Conservation (phyloP, 2,329 filamentous ascomycete species). For the Fusarium globosum region DNA sequence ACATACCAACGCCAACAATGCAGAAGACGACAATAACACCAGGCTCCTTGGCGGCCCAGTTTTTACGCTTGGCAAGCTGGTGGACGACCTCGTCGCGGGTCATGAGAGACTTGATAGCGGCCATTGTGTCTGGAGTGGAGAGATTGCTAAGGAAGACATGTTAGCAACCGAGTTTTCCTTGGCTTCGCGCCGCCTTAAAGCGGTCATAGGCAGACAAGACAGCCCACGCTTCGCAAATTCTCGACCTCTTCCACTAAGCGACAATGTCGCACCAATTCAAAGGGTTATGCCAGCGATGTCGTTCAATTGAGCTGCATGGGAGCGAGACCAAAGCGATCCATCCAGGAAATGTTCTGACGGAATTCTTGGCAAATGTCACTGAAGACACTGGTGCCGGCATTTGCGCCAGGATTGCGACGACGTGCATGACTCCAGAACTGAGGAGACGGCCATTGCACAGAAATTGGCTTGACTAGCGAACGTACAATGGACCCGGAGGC, state of each 20-base stretch:
- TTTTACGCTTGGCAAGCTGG: conserved; percentile 56
- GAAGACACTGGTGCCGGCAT: conserved; percentile 9
- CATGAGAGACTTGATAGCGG: conserved; percentile 54
- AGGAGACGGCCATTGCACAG: conserved; percentile 11
- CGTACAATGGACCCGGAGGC: conserved; percentile 4
- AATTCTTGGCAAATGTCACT: conserved; percentile 31
- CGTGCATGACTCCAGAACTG: conserved; percentile 19
- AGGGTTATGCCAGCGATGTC: background rate
- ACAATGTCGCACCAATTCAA: conserved; percentile 19
- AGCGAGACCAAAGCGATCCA: background rate
- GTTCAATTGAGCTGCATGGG: conserved; percentile 20
- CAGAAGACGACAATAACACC: conserved; percentile 58
- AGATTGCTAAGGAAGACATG: conserved; percentile 40
- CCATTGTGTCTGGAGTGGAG: conserved; percentile 52
- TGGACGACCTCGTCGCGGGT: conserved; percentile 52
- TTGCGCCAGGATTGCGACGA: conserved; percentile 24
- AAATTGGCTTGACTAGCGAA: conserved; percentile 25
- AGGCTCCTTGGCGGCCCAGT: conserved; percentile 53
- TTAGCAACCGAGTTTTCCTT: conserved; percentile 5
- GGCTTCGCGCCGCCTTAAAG: background rate
- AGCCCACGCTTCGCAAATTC: background rate
- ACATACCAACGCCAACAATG: conserved; percentile 56
- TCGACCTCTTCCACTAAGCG: conserved; percentile 20
- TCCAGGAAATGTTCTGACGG: conserved; percentile 1
- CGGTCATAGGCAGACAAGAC: background rate